phyloP scores from a whole-genome alignment of 169 alveolate genomes.

The Miamiensis avidus region DNA sequence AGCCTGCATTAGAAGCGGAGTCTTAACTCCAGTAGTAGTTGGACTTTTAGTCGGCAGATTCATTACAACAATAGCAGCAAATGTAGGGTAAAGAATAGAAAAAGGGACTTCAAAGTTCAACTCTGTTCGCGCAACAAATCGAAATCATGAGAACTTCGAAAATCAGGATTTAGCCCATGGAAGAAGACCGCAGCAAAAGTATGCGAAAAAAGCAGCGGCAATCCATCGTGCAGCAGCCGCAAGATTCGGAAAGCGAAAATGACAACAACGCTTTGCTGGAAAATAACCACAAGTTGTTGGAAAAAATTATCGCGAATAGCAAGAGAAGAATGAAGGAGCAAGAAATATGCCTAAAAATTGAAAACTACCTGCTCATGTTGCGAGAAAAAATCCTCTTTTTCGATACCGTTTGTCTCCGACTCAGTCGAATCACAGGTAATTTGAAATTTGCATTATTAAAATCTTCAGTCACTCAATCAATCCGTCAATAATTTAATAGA shows the following conservation, averaged over 20 bases:
- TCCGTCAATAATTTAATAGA: not conserved
- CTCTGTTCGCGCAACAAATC: constrained; percentile 4
- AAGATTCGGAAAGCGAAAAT: constrained; percentile 13
- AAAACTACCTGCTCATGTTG: constrained; percentile 16
- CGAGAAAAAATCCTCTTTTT: constrained; percentile 24
- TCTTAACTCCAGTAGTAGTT: not conserved
- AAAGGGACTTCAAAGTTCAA: not conserved
- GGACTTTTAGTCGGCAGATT: constrained; percentile 2
- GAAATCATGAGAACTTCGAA: constrained; percentile 22
- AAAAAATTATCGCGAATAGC: not conserved
- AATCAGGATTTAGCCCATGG: constrained; percentile 3
- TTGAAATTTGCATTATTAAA: no score
- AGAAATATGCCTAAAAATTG: constrained; percentile 14
- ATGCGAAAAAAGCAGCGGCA: not conserved
- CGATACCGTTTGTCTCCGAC: constrained; percentile 5
- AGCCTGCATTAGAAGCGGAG: constrained; percentile 12
- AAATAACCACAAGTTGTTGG: constrained; percentile 14
- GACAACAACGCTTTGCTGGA: not conserved
- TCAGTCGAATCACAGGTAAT: not conserved
- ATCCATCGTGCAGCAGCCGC: not conserved
- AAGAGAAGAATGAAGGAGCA: constrained; percentile 5
- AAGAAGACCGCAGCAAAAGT: not conserved
- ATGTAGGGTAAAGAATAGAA: not conserved
- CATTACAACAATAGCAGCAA: constrained; percentile 8
- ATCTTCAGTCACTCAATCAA: no score